Conservation (phyloP, 176 grass and related monocot species). For the Eleusine indica region DNA sequence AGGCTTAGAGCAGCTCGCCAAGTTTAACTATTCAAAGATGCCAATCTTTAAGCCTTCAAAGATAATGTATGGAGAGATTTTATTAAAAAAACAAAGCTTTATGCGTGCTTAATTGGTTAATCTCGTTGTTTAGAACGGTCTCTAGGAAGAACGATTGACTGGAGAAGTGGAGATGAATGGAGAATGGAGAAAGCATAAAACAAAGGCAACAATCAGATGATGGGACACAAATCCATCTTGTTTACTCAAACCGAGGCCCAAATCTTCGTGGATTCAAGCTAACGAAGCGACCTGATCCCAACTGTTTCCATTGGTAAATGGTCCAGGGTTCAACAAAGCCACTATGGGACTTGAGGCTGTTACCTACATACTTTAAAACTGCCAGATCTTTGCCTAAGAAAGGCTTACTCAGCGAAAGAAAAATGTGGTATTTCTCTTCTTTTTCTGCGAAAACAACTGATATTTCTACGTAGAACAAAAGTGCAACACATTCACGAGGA, state of each 20-base stretch:
- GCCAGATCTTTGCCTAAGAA: neutral
- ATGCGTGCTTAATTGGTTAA: conserved; percentile 20
- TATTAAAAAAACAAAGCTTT: neutral
- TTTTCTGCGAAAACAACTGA: no score
- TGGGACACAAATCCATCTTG: neutral
- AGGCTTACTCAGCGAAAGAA: neutral
- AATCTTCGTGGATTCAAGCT: conserved; percentile 14
- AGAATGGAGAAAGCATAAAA: neutral
- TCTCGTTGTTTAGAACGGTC: conserved; percentile 19
- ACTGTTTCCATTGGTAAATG: neutral
- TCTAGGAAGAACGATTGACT: conserved; percentile 29
- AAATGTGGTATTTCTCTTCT: neutral
- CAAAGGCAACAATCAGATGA: conserved; percentile 22
- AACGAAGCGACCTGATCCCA: conserved; percentile 14
- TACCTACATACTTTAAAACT: neutral
- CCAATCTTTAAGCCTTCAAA: conserved; percentile 18
- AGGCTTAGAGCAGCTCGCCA: conserved; percentile 11
- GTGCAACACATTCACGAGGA: neutral
- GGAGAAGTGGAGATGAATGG: neutral
- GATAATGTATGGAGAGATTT: conserved; percentile 4
- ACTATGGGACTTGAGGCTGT: neutral
- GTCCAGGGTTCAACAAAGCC: neutral
- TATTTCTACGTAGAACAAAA: neutral
- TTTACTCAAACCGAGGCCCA: conserved; percentile 27
- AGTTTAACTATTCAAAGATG: conserved; percentile 2